A percentile compares a stretch with the other conserved stretches of the same genome.
These are phyloP conservation scores for Geranium rotundifolium DNA, from an alignment of 345 rosid species.

Conservation along the genomic window DNA sequence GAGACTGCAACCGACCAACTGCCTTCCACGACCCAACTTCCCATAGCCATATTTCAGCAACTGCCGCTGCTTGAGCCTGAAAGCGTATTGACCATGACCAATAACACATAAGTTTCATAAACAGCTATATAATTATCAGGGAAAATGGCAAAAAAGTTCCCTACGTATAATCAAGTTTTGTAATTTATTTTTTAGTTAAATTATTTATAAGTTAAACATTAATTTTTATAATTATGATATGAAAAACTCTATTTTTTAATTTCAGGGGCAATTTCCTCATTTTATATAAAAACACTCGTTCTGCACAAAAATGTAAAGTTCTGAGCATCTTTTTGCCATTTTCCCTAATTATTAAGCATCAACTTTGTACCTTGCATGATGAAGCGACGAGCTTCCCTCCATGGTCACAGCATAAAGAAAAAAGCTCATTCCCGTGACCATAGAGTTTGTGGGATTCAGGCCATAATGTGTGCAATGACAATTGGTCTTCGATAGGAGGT, in stretches of 20 bases:
- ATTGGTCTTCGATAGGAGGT: constrained; percentile 90
- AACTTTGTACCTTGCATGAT: constrained; percentile 92
- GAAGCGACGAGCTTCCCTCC: constrained; percentile 79
- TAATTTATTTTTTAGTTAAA: background rate
- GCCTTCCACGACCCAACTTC: constrained; percentile 94
- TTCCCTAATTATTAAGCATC: too few relatives aligned
- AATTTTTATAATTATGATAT: too few relatives aligned
- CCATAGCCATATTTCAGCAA: constrained; percentile 93
- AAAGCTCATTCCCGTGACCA: constrained; percentile 91
- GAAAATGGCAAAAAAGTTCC: too few relatives aligned
- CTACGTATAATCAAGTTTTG: too few relatives aligned
- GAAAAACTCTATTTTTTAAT: too few relatives aligned
- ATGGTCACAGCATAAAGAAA: constrained; percentile 67
- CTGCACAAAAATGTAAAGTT: too few relatives aligned
- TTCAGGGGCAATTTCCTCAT: too few relatives aligned
- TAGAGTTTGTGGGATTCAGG: constrained; percentile 92
- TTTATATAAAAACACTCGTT: too few relatives aligned
- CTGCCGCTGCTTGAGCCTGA: constrained; percentile 75
- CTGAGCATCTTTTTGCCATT: background rate
- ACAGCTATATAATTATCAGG: too few relatives aligned
- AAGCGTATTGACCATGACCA: constrained; percentile 7
- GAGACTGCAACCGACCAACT: constrained; percentile 76
- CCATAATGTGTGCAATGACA: constrained; percentile 85
- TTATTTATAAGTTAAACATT: too few relatives aligned
- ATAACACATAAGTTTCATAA: background rate